These are phyloP conservation scores for Verticillium klebahnii DNA, from an alignment of 2,329 filamentous ascomycete species.

Conservation along the genomic window DNA sequence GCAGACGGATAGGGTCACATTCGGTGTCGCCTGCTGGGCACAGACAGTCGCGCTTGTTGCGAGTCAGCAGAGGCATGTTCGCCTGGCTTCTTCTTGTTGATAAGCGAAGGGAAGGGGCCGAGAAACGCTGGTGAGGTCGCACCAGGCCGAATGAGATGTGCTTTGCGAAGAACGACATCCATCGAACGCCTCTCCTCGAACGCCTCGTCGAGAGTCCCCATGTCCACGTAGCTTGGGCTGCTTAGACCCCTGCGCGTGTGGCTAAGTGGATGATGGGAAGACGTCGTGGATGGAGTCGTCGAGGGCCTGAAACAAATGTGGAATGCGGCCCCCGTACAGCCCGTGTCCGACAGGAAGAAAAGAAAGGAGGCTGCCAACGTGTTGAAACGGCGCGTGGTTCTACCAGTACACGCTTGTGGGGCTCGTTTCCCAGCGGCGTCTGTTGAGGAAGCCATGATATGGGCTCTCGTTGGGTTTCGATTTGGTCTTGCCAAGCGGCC, in stretches of 20 bases:
- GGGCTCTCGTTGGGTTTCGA: neutral
- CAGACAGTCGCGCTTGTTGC: neutral
- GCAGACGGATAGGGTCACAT: neutral
- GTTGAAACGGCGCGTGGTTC: constrained; percentile 1
- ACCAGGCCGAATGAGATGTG: neutral
- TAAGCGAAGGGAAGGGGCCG: neutral
- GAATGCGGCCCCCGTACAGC: neutral
- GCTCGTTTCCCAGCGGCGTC: neutral
- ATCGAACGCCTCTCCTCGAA: neutral
- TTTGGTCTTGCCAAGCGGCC: neutral
- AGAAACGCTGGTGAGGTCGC: neutral
- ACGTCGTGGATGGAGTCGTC: neutral
- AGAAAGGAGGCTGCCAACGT: neutral
- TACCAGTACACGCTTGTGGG: neutral
- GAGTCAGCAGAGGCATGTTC: neutral
- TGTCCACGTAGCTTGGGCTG: neutral
- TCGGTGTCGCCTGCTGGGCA: neutral
- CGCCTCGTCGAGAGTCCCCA: neutral
- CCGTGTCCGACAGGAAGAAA: neutral
- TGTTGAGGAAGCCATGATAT: neutral
- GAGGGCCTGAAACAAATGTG: neutral
- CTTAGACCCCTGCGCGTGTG: neutral
- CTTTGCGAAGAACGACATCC: neutral
- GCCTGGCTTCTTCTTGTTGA: neutral
- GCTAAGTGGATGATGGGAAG: neutral